phyloP scores from a whole-genome alignment of 2,329 filamentous ascomycete species.

The Ophiognomonia clavigignenti-juglandacearum region DNA sequence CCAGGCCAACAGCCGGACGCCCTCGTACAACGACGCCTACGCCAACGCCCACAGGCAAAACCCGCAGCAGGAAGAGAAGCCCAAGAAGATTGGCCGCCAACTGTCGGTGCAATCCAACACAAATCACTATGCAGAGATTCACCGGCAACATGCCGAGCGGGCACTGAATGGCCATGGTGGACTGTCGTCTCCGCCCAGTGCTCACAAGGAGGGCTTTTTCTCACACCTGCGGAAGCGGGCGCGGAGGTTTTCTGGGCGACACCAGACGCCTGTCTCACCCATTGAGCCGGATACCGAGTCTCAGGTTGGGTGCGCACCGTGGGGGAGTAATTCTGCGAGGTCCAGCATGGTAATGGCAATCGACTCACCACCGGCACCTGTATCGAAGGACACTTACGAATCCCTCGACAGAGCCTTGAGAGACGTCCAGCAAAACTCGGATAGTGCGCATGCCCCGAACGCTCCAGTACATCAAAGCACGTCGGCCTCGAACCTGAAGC shows the following conservation, averaged over 20 bases:
- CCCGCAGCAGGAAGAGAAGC: slow-evolving; percentile 56
- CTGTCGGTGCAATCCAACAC: slow-evolving; percentile 86
- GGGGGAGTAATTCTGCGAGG: slow-evolving; percentile 68
- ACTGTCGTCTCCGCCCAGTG: slow-evolving; percentile 69
- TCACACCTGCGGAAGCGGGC: slow-evolving; percentile 94
- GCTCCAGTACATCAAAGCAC: slow-evolving; percentile 49
- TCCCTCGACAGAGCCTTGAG: slow-evolving; percentile 55
- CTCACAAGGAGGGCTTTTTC: slow-evolving; percentile 94
- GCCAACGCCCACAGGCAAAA: slow-evolving; percentile 32
- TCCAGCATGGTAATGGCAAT: slow-evolving; percentile 79
- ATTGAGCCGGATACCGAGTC: slow-evolving; percentile 83
- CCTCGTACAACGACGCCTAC: slow-evolving; percentile 47
- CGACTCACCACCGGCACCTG: slow-evolving; percentile 48
- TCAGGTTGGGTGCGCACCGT: slow-evolving; percentile 87
- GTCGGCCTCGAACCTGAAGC: slow-evolving; percentile 52
- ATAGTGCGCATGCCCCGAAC: slow-evolving; percentile 39
- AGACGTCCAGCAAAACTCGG: slow-evolving; percentile 47
- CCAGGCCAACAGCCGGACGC: slow-evolving; percentile 67
- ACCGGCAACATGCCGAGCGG: slow-evolving; percentile 86
- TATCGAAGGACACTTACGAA: slow-evolving; percentile 53
- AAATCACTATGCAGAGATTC: slow-evolving; percentile 87
- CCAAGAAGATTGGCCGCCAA: slow-evolving; percentile 92
- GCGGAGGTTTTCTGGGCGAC: slow-evolving; percentile 83
- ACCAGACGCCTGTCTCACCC: slow-evolving; percentile 75
- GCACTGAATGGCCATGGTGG: slow-evolving; percentile 79